phyloP scores from a whole-genome alignment of 371 early-diverging fungal genomes.

The Caulochytrium protostelioides region DNA sequence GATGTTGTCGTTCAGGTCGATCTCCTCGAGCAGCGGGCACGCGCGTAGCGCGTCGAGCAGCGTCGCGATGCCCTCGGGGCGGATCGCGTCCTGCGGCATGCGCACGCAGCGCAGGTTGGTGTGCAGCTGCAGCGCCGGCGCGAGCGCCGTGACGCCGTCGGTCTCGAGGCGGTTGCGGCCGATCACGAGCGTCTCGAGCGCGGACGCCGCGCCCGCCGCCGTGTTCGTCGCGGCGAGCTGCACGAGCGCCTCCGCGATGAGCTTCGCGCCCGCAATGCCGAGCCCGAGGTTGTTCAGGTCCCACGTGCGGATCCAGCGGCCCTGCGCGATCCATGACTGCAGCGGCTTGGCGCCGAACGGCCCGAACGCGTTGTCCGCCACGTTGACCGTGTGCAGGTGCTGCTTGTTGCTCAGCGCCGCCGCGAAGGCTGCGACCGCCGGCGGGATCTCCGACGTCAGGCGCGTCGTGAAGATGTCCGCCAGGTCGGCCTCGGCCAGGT shows the following conservation, averaged over 20 bases:
- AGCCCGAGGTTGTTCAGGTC: constrained; percentile 91
- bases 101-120: constrained; percentile 48
- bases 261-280: constrained; percentile 55
- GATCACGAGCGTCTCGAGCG: constrained; percentile 54
- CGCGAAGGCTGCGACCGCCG: constrained; percentile 54
- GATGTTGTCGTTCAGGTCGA: constrained; percentile 93
- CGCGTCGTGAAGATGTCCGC: constrained; percentile 88
- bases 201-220: constrained; percentile 36
- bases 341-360: constrained; percentile 71
- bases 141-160: constrained; percentile 26
- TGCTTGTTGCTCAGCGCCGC: constrained; percentile 55
- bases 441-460: constrained; percentile 67
- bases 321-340: constrained; percentile 55
- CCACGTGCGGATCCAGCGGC: constrained; percentile 48
- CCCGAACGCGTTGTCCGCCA: constrained; percentile 95
- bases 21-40: constrained; percentile 42
- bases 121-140: constrained; percentile 62
- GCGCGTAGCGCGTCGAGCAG: constrained; percentile 40
- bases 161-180: constrained; percentile 90
- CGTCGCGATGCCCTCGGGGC: constrained; percentile 66
- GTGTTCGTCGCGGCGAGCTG: constrained; percentile 43
- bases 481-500: constrained; percentile 43
- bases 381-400: constrained; percentile 51
- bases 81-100: constrained; percentile 92
- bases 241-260: constrained; percentile 65